Conservation (phyloP, 2,329 filamentous ascomycete species). For the Epichloe gansuensis region DNA sequence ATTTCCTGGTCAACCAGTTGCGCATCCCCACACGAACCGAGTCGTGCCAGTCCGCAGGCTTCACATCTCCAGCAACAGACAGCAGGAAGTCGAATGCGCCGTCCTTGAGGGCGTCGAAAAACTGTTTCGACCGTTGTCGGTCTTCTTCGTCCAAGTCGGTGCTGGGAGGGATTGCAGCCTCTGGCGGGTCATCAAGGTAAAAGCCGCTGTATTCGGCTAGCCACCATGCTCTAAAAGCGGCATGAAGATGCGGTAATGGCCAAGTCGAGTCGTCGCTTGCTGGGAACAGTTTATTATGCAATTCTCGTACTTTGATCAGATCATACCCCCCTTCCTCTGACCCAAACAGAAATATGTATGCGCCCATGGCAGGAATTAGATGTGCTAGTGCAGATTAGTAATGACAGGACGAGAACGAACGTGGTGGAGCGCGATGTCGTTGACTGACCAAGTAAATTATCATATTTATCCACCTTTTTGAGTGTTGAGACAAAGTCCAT, state of each 20-base stretch:
- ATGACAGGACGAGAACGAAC: constrained; percentile 3
- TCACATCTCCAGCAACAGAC: constrained; percentile 69
- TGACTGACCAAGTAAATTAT: constrained; percentile 41
- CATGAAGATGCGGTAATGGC: constrained; percentile 62
- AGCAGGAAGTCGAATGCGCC: constrained; percentile 88
- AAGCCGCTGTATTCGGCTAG: constrained; percentile 84
- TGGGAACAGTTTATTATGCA: constrained; percentile 57
- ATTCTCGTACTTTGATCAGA: constrained; percentile 53
- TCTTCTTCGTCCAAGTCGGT: constrained; percentile 57
- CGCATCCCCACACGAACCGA: constrained; percentile 73
- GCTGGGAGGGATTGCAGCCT: constrained; percentile 40
- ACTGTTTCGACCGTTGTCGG: constrained; percentile 56
- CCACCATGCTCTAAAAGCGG: constrained; percentile 74
- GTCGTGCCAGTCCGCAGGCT: constrained; percentile 74
- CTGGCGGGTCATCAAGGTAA: constrained; percentile 61
- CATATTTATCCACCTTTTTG: constrained; percentile 63
- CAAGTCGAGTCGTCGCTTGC: constrained; percentile 56
- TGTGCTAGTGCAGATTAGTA: constrained; percentile 41
- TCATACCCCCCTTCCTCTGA: constrained; percentile 62
- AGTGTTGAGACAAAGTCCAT: constrained; percentile 54
- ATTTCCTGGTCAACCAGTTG: constrained; percentile 70
- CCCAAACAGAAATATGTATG: constrained; percentile 65
- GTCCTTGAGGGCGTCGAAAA: constrained; percentile 68
- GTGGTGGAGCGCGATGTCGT: neutral
- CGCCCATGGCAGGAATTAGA: constrained; percentile 65